Evolutionary conservation across 371 early-diverging fungal genomes (phyloP).

Genomic region (Mortierella sp.): DNA sequence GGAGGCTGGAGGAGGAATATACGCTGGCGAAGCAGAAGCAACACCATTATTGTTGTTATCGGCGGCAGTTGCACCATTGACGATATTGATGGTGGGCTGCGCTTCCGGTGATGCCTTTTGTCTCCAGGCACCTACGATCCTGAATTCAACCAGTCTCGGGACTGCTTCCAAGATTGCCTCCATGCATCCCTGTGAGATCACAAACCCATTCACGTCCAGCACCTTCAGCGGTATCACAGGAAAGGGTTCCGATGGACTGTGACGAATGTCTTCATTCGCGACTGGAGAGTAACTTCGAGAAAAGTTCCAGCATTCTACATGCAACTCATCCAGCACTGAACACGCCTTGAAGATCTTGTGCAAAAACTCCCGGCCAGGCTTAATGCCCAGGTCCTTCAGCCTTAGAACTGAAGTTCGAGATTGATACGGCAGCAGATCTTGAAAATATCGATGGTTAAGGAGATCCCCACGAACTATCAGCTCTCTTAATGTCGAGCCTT

Average conservation of each 20-base stretch:
- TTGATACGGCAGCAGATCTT: neutral
- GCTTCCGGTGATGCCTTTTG: neutral
- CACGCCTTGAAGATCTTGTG: neutral
- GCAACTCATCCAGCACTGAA: neutral
- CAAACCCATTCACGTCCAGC: neutral
- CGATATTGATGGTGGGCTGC: neutral
- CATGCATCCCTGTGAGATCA: neutral
- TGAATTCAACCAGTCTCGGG: neutral
- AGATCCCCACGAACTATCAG: neutral
- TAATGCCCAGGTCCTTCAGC: neutral
- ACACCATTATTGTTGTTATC: no score
- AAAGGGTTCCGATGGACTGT: neutral
- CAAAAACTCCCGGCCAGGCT: neutral
- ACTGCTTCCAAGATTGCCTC: neutral
- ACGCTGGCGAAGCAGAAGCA: no score
- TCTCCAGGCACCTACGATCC: neutral
- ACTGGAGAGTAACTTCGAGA: neutral
- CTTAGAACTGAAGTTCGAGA: neutral
- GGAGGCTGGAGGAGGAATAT: no score
- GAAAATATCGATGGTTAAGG: neutral
- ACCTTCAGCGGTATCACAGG: neutral
- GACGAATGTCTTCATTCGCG: neutral
- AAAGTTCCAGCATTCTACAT: slow-evolving; percentile 1
- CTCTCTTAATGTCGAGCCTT: neutral
- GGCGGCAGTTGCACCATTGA: neutral